Evolutionary conservation across 108 stramenopile species (phyloP), one percentile per base, ranked within the genome.

Genomic region (Stephanodiscus minutulus): DNA sequence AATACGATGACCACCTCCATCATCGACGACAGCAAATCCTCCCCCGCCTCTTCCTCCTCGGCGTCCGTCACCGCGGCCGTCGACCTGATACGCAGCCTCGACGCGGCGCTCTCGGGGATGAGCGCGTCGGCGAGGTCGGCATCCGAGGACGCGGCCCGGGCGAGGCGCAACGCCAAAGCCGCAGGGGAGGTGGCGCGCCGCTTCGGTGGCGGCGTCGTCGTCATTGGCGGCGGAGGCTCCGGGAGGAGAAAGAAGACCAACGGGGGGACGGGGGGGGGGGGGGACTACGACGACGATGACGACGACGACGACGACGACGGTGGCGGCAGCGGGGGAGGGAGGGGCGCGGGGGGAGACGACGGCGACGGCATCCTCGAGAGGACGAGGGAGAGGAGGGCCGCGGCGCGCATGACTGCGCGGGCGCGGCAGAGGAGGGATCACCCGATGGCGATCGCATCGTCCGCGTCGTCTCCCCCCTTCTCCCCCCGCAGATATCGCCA

Each of bases 181-280:
- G 91, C 91, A 5, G 86, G 84, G 4, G 88, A 89, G 64, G 79
- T 92, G 64, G 88, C 87, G 7, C 82, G 86, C 25, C 86, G 82
- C 1, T 91, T 85, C 60, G 68, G 73, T 5, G 31, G 5, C 31
- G 31, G 2, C 31, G 31, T 33, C 69, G 64, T 20, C 22, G 56
- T 56, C 37, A 18, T 39, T 50, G 35, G 0, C 24, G 12, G 15
- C 57, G 53, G 47, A 20, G 53, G 41, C n/a, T 1, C 31, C 0
- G 12, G 17, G 10, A 43, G 25, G 22, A 54, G 18, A 44, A 15
- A 3, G 18, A 53, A 24, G 52, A 53, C 8, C 12, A 22, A 13
- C 9, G 4, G 11, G 52, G 25, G 52, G 25, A 0, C 22, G 22
- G 25, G 24, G 22, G 25, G 9, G 13, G 15, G 13, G 43, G 3